Percentiles rank a stretch among this genome's conserved stretches.
phyloP scores from a whole-genome alignment of 352 stramenopile genomes.

The Phytophthora quininea region DNA sequence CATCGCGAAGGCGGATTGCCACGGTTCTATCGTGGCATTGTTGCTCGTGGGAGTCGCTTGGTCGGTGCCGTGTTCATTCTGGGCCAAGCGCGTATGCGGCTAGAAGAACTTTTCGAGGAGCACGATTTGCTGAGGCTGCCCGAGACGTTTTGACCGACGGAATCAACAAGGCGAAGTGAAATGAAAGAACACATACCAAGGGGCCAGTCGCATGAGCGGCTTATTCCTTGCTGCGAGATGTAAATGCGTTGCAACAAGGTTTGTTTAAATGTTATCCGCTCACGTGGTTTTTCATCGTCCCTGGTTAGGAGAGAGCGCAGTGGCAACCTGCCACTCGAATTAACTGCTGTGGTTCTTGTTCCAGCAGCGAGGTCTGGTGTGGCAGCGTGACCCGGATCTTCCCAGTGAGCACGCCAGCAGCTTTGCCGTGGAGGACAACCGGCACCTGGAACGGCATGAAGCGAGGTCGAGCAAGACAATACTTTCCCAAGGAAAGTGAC shows the following conservation, averaged over 20 bases:
- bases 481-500: constrained; percentile 63
- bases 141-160: too few species aligned
- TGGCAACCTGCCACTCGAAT: constrained; percentile 55
- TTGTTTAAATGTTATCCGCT: constrained; percentile 20
- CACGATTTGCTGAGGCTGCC: constrained; percentile 46
- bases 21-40: constrained; percentile 73
- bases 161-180: constrained; percentile 8
- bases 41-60: constrained; percentile 70
- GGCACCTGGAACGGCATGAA: constrained; percentile 64
- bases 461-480: constrained; percentile 42
- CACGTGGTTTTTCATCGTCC: not conserved
- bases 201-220: constrained; percentile 2
- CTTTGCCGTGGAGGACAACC: constrained; percentile 61
- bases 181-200: constrained; percentile 13
- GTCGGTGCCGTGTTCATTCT: constrained; percentile 85
- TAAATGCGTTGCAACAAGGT: constrained; percentile 12
- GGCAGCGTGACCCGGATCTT: constrained; percentile 67
- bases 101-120: constrained; percentile 75
- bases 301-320: constrained; percentile 53
- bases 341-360: constrained; percentile 28
- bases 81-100: constrained; percentile 63
- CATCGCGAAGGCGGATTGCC: constrained; percentile 50
- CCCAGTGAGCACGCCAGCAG: constrained; percentile 53
- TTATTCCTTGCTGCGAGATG: constrained; percentile 9
- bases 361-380: constrained; percentile 37